phyloP scores from a whole-genome alignment of 1,139 yeast species.

The Nakaseomyces uthaithaninus region DNA sequence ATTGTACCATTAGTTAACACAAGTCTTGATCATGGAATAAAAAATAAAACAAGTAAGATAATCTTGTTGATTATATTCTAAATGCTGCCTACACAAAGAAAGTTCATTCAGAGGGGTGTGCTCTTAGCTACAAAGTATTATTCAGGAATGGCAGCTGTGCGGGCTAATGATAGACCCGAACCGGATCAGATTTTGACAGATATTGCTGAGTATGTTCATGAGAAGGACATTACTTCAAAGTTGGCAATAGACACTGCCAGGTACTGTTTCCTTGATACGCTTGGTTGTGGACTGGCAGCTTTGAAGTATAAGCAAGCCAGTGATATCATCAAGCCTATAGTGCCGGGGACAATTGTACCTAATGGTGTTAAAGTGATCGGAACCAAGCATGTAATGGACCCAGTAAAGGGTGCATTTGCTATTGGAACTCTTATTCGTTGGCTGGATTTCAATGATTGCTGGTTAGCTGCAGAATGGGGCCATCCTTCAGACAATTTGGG shows the following conservation, averaged over 20 bases:
- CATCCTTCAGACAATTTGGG: slow-evolving; percentile 56
- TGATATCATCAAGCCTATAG: slow-evolving; percentile 44
- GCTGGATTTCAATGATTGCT: slow-evolving; percentile 55
- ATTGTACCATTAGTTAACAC: too few species aligned
- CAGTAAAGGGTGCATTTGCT: slow-evolving; percentile 49
- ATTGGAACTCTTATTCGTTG: slow-evolving; percentile 51
- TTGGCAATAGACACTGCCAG: slow-evolving; percentile 47
- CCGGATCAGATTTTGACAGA: slow-evolving; percentile 43
- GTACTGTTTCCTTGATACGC: slow-evolving; percentile 46
- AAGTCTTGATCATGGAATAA: neutral
- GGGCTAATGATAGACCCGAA: slow-evolving; percentile 35
- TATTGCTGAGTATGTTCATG: slow-evolving; percentile 46
- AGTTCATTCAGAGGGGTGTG: neutral
- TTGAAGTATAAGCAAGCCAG: slow-evolving; percentile 45
- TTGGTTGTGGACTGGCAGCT: slow-evolving; percentile 57
- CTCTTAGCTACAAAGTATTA: slow-evolving; percentile 1
- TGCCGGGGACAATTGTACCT: slow-evolving; percentile 47
- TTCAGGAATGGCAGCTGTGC: slow-evolving; percentile 4
- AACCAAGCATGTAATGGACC: slow-evolving; percentile 43
- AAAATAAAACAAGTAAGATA: neutral
- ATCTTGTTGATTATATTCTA: neutral
- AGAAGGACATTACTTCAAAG: slow-evolving; percentile 38
- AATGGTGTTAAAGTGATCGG: slow-evolving; percentile 49
- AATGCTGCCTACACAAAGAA: neutral
- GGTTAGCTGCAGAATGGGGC: slow-evolving; percentile 63